Evolutionary conservation across 2,329 filamentous ascomycete species (phyloP), one percentile per base, ranked within the genome.

Genomic region (Orbilia javanica): DNA sequence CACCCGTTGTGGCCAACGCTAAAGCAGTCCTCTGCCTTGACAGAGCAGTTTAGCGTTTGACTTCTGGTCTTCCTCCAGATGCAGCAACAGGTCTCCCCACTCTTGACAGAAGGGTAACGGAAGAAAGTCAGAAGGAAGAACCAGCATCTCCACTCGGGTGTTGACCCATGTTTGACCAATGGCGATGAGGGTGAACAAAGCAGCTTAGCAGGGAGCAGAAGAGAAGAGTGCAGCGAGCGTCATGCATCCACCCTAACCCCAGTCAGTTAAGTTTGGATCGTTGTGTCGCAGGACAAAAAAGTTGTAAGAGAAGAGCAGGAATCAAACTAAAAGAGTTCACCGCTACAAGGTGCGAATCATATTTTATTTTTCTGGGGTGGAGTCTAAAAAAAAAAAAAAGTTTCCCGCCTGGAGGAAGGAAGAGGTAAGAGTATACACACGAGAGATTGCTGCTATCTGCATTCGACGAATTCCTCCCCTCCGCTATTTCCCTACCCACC

Each of bases 61-160:
- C 69, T 73, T 77, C 73, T 77, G 42, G 65, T 70, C 73, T 77
- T 77, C 66, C 73, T 66, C 73, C 73, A 77, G 73, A 77, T 77
- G 73, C 73, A 77, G 73, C 73, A 77, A 77, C 73, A 77, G 73
- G 73, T 77, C 73, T 77, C 73, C 73, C 73, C 73, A 77, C 73
- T 77, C 73, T 77, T 70, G 60, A 77, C 73, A 77, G 65, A 77
- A 71, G 73, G 22, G 66, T 77, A 77, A 62, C 73, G 62, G 73
- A 77, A 77, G 73, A 62, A 69, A 60, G 29, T 75, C 63, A 75
- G 64, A 69, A 75, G 57, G 42, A 74, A 74, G 64, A 68, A 39
- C 53, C 66, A 57, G 64, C 71, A 75, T 76, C 73, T 77, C 73
- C 73, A 77, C 73, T 77, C 73, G 73, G 73, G 73, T 77, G 66